phyloP scores from a whole-genome alignment of 306 rosid genomes.

The Purshia tridentata region DNA sequence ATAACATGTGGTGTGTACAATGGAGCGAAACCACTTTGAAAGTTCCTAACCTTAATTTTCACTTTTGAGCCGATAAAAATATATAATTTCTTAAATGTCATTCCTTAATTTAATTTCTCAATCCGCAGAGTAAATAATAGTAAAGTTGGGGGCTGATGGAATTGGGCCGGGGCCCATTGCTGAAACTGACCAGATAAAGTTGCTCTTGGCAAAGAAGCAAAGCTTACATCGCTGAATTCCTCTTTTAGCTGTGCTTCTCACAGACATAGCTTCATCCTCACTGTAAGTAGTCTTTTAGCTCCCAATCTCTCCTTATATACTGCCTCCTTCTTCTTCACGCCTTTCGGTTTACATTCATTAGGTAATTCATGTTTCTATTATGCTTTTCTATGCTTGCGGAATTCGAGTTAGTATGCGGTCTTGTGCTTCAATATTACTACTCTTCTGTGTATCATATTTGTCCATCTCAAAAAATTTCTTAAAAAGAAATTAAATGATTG shows the following conservation, averaged over 20 bases:
- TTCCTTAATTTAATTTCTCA: no score
- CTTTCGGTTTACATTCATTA: neutral
- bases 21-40: no score
- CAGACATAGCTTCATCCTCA: neutral
- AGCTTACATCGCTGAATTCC: neutral
- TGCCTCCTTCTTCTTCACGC: neutral
- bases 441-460: neutral
- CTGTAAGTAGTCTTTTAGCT: slow-evolving; percentile 6
- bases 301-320: neutral
- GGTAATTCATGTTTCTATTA: neutral
- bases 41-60: no score
- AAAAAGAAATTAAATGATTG: neutral
- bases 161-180: neutral
- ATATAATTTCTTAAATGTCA: no score
- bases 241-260: neutral
- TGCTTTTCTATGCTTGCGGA: neutral
- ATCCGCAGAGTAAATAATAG: no score
- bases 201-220: neutral
- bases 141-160: no score
- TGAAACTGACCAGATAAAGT: neutral
- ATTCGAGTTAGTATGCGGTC: neutral
- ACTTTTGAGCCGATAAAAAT: no score
- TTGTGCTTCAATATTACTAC: neutral
- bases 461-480: neutral
- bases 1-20: no score